Conservation (phyloP, 192 early-diverging fungal genomes). For the Coemansia umbellata region DNA sequence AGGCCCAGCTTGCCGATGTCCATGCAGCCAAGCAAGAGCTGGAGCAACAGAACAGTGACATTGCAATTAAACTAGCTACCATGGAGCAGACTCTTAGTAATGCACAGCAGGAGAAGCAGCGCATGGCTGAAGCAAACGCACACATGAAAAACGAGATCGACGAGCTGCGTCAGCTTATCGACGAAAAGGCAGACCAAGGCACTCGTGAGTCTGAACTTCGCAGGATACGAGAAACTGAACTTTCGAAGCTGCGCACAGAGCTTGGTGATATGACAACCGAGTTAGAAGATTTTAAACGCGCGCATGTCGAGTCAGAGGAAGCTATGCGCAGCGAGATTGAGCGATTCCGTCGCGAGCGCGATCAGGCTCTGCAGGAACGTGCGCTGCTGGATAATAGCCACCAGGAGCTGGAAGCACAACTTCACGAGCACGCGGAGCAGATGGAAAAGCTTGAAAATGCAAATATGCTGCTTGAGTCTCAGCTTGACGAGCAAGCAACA, state of each 20-base stretch:
- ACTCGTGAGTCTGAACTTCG: constrained; percentile 57
- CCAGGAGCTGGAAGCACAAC: constrained; percentile 24
- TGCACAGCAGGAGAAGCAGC: constrained; percentile 35
- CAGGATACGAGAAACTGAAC: constrained; percentile 57
- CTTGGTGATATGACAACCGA: constrained; percentile 45
- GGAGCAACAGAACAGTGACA: constrained; percentile 57
- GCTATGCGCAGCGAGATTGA: constrained; percentile 54
- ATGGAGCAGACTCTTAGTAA: constrained; percentile 44
- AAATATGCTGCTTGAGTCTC: constrained; percentile 33
- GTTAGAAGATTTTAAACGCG: constrained; percentile 54
- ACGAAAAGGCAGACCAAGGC: constrained; percentile 59
- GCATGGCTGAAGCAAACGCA: constrained; percentile 23
- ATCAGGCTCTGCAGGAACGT: constrained; percentile 21
- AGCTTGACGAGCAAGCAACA: constrained; percentile 22
- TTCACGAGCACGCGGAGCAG: constrained; percentile 31
- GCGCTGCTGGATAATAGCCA: constrained; percentile 5
- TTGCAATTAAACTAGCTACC: constrained; percentile 59
- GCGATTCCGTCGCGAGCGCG: constrained; percentile 47
- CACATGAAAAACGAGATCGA: constrained; percentile 54
- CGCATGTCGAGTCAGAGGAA: constrained; percentile 46
- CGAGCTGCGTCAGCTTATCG: constrained; percentile 51
- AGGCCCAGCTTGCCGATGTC: constrained; percentile 13
- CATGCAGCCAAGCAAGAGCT: constrained; percentile 35
- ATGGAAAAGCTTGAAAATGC: constrained; percentile 42
- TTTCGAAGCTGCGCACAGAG: constrained; percentile 53